Conservation (phyloP, 495 filamentous ascomycete genomes). For the Talaromyces proteolyticus region DNA sequence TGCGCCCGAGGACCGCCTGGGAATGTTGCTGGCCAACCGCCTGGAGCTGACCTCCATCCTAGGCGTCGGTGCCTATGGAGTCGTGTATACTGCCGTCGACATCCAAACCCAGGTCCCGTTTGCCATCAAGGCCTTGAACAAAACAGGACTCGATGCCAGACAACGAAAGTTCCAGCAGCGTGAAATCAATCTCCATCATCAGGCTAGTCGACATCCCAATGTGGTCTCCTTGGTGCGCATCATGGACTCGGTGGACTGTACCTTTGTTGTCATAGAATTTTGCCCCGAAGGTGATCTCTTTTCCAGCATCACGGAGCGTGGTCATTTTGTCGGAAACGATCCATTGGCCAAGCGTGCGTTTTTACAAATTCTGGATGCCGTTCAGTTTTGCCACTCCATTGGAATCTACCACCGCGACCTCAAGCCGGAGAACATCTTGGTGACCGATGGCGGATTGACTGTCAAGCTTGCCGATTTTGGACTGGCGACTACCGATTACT, state of each 20-base stretch:
- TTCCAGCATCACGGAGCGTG: slow-evolving; percentile 91
- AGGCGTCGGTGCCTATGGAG: slow-evolving; percentile 92
- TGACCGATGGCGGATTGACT: slow-evolving; percentile 77
- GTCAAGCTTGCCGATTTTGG: slow-evolving; percentile 98
- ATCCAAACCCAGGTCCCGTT: slow-evolving; percentile 75
- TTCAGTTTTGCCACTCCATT: slow-evolving; percentile 86
- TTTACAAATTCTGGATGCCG: slow-evolving; percentile 95
- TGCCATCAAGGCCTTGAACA: slow-evolving; percentile 96
- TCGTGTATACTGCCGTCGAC: slow-evolving; percentile 92
- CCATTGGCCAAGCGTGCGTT: slow-evolving; percentile 79
- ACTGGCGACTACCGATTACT: slow-evolving; percentile 75
- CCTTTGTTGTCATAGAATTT: slow-evolving; percentile 94
- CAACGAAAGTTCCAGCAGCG: slow-evolving; percentile 87
- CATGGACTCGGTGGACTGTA: slow-evolving; percentile 87
- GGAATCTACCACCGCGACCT: slow-evolving; percentile 97
- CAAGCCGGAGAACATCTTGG: slow-evolving; percentile 97
- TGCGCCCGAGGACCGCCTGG: slow-evolving; percentile 79
- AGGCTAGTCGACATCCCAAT: slow-evolving; percentile 82
- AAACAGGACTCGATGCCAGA: slow-evolving; percentile 78
- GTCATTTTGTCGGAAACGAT: slow-evolving; percentile 91
- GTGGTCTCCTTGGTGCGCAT: slow-evolving; percentile 94
- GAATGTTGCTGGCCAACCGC: slow-evolving; percentile 74
- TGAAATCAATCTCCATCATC: slow-evolving; percentile 87
- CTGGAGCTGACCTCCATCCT: slow-evolving; percentile 80
- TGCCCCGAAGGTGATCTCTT: slow-evolving; percentile 98